Evolutionary conservation across 2,329 filamentous ascomycete genomes (phyloP), one percentile per base, ranked within the genome.

Genomic region (Teratosphaeria epicoccoides): DNA sequence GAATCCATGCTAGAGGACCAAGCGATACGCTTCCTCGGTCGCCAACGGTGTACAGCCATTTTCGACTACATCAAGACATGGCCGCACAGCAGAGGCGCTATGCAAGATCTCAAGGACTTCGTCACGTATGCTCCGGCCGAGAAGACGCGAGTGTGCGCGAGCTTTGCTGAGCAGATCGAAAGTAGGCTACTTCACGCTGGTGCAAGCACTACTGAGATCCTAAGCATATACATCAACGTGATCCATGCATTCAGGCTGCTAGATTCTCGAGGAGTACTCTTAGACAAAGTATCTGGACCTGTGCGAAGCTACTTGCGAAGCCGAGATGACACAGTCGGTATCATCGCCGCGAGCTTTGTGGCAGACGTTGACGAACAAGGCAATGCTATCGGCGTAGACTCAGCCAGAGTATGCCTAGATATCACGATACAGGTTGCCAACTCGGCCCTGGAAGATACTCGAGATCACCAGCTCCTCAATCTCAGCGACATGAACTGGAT

Each of bases 401-500:
- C 76, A 65, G 57, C 84, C 71, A 63, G 58, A 44, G 63, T 70
- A 6, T 78, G 87, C 3, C 73, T 80, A 24, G 85, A 88, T 64
- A 74, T 90, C 10, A 84, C 84, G 1, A 71, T 76, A 12, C 73
- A 88, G 40, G 77, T 90, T 47, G 77, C 79, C 33, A 79, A 83
- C 55, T 75, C 76, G 20, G 70, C 74, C 7, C 79, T 83, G 24
- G 81, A 74, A 61, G 65, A 77, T 56, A 49, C 54, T 2, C 59
- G 70, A 61, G 53, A 69, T 17, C 68, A 74, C 33, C 73, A 77
- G n/a, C 87, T 88, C 49, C 76, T 93, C 14, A 87, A 94, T 67
- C 97, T 87, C 85, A 80, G 88, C 63, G 90, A 98, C 67, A 87
- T 95, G 83, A 80, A 83, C 7, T 98, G 93, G 93, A 76, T 88